Evolutionary conservation across 1,284 basidiomycete species (phyloP).

Genomic region (Cryptococcus depauperatus): DNA sequence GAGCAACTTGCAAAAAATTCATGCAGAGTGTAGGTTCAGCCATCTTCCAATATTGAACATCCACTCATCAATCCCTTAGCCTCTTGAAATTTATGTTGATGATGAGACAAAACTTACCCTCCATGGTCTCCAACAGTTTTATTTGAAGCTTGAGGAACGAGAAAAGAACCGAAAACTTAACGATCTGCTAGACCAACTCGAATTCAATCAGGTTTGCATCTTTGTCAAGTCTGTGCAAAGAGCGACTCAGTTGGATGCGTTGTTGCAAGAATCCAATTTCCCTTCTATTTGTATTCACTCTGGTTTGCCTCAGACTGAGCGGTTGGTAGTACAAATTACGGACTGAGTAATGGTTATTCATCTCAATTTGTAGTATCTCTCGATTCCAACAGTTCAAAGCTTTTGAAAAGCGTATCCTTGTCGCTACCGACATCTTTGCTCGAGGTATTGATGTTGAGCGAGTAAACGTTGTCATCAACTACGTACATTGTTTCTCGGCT

Average conservation of each 20-base stretch:
- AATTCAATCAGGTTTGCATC: constrained; percentile 99
- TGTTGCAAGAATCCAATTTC: constrained; percentile 96
- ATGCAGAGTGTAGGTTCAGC: constrained; percentile 82
- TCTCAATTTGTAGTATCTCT: constrained; percentile 57
- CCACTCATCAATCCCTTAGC: constrained; percentile 52
- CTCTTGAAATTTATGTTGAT: constrained; percentile 98
- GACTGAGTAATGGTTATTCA: background rate
- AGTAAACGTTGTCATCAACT: constrained; percentile 93
- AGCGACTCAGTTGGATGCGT: constrained; percentile 91
- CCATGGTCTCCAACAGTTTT: constrained; percentile 98
- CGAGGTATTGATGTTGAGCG: constrained; percentile 97
- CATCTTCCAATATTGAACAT: background rate
- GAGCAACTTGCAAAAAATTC: constrained; percentile 98
- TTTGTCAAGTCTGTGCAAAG: constrained; percentile 98
- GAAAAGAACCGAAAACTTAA: constrained; percentile 98
- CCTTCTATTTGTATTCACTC: constrained; percentile 97
- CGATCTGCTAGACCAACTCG: constrained; percentile 87
- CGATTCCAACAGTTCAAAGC: constrained; percentile 99
- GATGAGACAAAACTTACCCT: constrained; percentile 98
- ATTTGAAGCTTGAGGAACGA: constrained; percentile 89
- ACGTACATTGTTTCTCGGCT: constrained; percentile 40
- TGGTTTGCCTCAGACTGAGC: constrained; percentile 86
- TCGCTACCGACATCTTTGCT: constrained; percentile 94
- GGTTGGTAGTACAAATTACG: constrained; percentile 52
- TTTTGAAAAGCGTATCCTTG: constrained; percentile 98